phyloP scores from a whole-genome alignment of 1,284 basidiomycete species.

The Puccinia coronata region DNA sequence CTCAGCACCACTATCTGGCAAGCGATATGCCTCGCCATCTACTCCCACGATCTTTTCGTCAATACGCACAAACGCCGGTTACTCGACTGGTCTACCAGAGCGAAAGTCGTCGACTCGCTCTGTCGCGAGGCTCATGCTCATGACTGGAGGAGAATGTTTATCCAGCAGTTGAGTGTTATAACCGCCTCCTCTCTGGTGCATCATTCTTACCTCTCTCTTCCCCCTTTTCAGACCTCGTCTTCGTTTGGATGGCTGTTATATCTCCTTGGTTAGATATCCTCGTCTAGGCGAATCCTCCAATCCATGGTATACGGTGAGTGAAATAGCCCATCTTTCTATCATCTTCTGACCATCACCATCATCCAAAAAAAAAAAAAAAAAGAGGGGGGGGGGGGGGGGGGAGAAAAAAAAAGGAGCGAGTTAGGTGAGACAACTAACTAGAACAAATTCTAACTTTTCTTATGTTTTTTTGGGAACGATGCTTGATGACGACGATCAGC shows the following conservation, averaged over 20 bases:
- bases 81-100: too few relatives aligned
- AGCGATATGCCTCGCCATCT: slow-evolving; percentile 3
- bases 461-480: too few relatives aligned
- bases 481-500: neutral
- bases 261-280: slow-evolving; percentile 32
- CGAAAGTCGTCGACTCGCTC: slow-evolving; percentile 7
- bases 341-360: too few relatives aligned
- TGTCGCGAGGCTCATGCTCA: slow-evolving; percentile 10
- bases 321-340: too few relatives aligned
- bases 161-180: slow-evolving; percentile 5
- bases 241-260: slow-evolving; percentile 41
- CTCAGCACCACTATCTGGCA: slow-evolving; percentile 12
- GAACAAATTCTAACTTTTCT: too few relatives aligned
- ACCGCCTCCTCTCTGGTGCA: neutral
- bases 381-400: too few relatives aligned
- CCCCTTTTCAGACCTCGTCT: slow-evolving; percentile 7
- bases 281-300: slow-evolving; percentile 40
- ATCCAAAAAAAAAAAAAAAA: slow-evolving; percentile 1
- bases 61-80: too few relatives aligned
- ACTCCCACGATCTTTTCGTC: slow-evolving; percentile 12
- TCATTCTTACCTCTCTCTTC: neutral
- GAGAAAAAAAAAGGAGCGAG: too few relatives aligned
- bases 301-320: slow-evolving; percentile 42
- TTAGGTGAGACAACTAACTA: too few relatives aligned
- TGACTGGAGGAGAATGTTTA: slow-evolving; percentile 41